These are phyloP conservation scores for Ophioceras dolichostomum DNA, from an alignment of 2,329 filamentous ascomycete species.

Conservation along the genomic window DNA sequence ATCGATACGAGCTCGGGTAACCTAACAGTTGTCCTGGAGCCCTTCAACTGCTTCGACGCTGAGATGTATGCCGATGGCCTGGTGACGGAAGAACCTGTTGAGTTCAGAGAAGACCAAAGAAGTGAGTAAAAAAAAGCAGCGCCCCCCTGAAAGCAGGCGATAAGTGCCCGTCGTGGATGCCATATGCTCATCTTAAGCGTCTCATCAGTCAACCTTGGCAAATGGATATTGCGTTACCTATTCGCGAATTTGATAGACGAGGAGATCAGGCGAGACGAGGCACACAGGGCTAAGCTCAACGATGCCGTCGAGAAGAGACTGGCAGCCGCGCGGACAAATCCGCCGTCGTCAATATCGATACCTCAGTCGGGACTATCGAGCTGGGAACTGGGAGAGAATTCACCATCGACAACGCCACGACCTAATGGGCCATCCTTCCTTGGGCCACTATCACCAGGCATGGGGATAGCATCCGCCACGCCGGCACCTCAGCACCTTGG, in stretches of 20 bases:
- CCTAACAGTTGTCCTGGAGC: slow-evolving; percentile 80
- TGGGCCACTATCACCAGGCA: slow-evolving; percentile 57
- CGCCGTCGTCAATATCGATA: slow-evolving; percentile 46
- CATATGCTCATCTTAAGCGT: too few relatives aligned
- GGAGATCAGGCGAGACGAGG: slow-evolving; percentile 72
- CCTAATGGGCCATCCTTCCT: slow-evolving; percentile 47
- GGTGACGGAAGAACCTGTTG: slow-evolving; percentile 56
- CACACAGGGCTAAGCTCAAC: slow-evolving; percentile 57
- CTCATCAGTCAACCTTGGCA: slow-evolving; percentile 76
- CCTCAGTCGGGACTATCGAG: slow-evolving; percentile 19
- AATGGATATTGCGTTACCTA: slow-evolving; percentile 89
- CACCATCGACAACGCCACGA: slow-evolving; percentile 43
- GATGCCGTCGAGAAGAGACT: slow-evolving; percentile 47
- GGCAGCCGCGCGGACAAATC: slow-evolving; percentile 39
- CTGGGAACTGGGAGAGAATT: slow-evolving; percentile 19
- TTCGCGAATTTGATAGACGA: slow-evolving; percentile 85
- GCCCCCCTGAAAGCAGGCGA: background rate
- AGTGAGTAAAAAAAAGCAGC: slow-evolving; percentile 42
- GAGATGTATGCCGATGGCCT: slow-evolving; percentile 95
- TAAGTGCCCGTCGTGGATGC: too few relatives aligned
- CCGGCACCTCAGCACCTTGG: slow-evolving; percentile 29
- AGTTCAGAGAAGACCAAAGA: slow-evolving; percentile 86
- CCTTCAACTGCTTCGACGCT: slow-evolving; percentile 93
- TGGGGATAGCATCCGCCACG: slow-evolving; percentile 68
- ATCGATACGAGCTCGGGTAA: slow-evolving; percentile 89